These are phyloP conservation scores for Periconia sp. DNA, from an alignment of 2,329 filamentous ascomycete species.

Conservation along the genomic window DNA sequence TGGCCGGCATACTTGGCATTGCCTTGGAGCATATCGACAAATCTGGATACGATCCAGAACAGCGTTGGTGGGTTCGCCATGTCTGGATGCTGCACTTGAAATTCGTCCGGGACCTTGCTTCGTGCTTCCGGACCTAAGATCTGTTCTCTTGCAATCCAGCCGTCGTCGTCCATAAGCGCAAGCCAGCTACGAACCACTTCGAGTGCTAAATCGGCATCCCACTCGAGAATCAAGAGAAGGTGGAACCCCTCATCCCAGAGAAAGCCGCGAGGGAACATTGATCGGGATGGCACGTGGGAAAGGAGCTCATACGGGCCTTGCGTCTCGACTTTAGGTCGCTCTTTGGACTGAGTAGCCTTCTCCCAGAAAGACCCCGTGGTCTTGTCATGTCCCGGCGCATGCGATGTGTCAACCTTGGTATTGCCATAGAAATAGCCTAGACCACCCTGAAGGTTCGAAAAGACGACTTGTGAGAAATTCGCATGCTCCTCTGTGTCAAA, in stretches of 20 bases:
- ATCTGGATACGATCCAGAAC: constrained; percentile 82
- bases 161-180: constrained; percentile 90
- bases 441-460: constrained; percentile 90
- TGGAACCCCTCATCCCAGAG: constrained; percentile 98
- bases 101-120: constrained; percentile 87
- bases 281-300: constrained; percentile 84
- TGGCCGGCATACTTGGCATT: constrained; percentile 61
- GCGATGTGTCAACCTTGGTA: constrained; percentile 83
- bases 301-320: constrained; percentile 88
- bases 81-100: constrained; percentile 91
- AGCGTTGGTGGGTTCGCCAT: constrained; percentile 96
- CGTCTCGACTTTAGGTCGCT: constrained; percentile 67
- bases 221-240: constrained; percentile 84
- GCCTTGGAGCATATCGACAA: constrained; percentile 64
- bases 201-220: constrained; percentile 83
- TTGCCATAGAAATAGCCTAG: constrained; percentile 93
- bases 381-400: constrained; percentile 88
- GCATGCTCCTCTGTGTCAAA: constrained; percentile 76
- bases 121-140: constrained; percentile 88
- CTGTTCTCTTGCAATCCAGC: constrained; percentile 95
- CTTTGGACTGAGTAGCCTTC: constrained; percentile 78
- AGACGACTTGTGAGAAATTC: constrained; percentile 80
- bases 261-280: constrained; percentile 94
- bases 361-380: constrained; percentile 94
- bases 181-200: constrained; percentile 95